phyloP scores from a whole-genome alignment of 768 basidiomycete genomes.

The Leccinum disarticulatum region DNA sequence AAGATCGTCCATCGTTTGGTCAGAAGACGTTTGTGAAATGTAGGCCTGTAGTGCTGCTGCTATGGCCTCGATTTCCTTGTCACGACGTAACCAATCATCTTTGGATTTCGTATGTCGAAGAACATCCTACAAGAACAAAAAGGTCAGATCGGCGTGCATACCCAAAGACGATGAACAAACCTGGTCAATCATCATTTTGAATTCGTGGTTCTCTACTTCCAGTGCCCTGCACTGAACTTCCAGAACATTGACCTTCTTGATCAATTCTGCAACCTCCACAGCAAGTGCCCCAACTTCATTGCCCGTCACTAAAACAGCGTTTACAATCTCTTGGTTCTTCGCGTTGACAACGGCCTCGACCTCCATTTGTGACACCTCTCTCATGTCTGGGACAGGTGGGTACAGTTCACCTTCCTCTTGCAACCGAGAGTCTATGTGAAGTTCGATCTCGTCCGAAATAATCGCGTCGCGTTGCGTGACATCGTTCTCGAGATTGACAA shows the following conservation, averaged over 20 bases:
- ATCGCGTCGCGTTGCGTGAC: constrained; percentile 34
- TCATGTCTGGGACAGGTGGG: constrained; percentile 15
- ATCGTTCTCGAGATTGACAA: constrained; percentile 38
- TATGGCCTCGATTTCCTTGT: constrained; percentile 32
- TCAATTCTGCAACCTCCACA: constrained; percentile 33
- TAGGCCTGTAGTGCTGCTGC: constrained; percentile 32
- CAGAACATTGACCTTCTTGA: constrained; percentile 27
- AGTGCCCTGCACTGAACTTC: constrained; percentile 22
- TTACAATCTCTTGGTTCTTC: constrained; percentile 20
- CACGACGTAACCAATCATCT: constrained; percentile 17
- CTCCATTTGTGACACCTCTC: constrained; percentile 19
- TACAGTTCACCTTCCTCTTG: constrained; percentile 28
- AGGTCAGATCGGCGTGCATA: constrained; percentile 1
- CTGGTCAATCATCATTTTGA: constrained; percentile 27
- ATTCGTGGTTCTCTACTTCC: constrained; percentile 29
- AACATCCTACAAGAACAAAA: constrained; percentile 12
- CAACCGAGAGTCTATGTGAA: constrained; percentile 29
- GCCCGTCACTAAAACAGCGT: constrained; percentile 17
- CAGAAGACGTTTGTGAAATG: constrained; percentile 28
- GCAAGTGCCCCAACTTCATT: constrained; percentile 34
- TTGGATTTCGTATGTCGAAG: constrained; percentile 12
- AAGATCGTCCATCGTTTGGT: constrained; percentile 13
- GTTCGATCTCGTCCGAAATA: constrained; percentile 32
- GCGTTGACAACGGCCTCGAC: constrained; percentile 29
- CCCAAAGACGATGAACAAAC: constrained; percentile 16